Evolutionary conservation across 352 stramenopile species (phyloP).

Genomic region (Phytophthora colocasiae): DNA sequence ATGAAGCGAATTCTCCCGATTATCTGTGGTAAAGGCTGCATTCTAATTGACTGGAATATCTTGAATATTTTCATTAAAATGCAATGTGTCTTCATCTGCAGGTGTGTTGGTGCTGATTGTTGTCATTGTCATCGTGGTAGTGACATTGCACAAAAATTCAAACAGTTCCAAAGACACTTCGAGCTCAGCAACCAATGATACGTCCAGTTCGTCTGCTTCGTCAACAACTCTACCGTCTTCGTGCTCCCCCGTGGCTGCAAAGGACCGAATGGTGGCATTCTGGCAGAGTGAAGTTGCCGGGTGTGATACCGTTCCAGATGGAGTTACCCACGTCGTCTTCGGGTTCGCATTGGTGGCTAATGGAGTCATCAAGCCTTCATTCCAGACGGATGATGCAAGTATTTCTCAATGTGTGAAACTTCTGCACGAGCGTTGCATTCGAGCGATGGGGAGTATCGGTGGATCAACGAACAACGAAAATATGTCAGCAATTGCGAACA

Average conservation of each 20-base stretch:
- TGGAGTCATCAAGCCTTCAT: constrained; percentile 55
- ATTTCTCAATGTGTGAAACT: constrained; percentile 65
- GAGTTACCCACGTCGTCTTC: constrained; percentile 81
- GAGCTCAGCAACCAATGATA: constrained; percentile 8
- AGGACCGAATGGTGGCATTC: constrained; percentile 76
- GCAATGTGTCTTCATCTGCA: constrained; percentile 1
- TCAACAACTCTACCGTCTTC: constrained; percentile 12
- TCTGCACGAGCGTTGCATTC: constrained; percentile 69
- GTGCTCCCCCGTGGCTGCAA: constrained; percentile 40
- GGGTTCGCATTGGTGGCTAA: constrained; percentile 75
- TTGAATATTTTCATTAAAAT: background rate
- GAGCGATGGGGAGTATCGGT: constrained; percentile 65
- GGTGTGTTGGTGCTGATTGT: constrained; percentile 41
- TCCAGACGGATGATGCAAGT: constrained; percentile 65
- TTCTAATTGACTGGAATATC: constrained; percentile 1
- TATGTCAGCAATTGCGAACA: constrained; percentile 54
- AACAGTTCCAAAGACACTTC: constrained; percentile 10
- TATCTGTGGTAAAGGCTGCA: constrained; percentile 24
- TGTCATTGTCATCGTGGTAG: constrained; percentile 47
- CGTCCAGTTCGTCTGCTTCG: constrained; percentile 17
- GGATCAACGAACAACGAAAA: constrained; percentile 79
- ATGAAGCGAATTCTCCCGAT: constrained; percentile 31
- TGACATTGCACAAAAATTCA: constrained; percentile 40
- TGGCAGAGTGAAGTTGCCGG: constrained; percentile 82
- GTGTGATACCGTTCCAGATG: constrained; percentile 71